A percentile compares a stretch with the other conserved stretches of the same genome.
Conservation (phyloP, 1,139 yeast species). For the Candida frijolesensis region DNA sequence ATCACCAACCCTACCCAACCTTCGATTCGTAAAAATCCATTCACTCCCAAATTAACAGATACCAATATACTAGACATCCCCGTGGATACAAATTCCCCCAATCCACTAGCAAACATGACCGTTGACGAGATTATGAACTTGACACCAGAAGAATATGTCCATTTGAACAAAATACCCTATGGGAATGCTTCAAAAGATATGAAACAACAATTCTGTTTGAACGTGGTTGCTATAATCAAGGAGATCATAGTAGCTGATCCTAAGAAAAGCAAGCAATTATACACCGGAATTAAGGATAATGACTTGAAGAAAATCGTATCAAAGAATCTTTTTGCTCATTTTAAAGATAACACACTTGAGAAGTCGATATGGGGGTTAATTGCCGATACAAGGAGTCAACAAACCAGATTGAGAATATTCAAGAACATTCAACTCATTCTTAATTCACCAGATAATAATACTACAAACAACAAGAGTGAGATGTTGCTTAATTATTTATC, state of each 20-base stretch:
- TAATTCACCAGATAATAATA: conserved; percentile 15
- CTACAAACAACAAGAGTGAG: conserved; percentile 15
- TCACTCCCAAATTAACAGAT: conserved; percentile 1
- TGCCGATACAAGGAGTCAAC: conserved; percentile 22
- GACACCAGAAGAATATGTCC: conserved; percentile 24
- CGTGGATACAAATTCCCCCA: conserved; percentile 31
- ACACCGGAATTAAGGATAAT: conserved; percentile 4
- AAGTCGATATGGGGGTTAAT: conserved; percentile 32
- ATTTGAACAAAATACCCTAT: conserved; percentile 30
- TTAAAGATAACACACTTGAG: conserved; percentile 26
- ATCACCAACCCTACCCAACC: conserved; percentile 4
- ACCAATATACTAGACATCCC: conserved; percentile 15
- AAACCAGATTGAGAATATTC: conserved; percentile 22
- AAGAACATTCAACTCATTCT: conserved; percentile 25
- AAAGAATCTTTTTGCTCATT: conserved; percentile 12
- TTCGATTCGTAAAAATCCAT: conserved; percentile 11
- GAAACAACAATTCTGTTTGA: conserved; percentile 31
- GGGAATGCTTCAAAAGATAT: conserved; percentile 24
- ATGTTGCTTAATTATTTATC: conserved; percentile 28
- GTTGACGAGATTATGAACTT: conserved; percentile 28
- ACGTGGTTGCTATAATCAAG: conserved; percentile 31
- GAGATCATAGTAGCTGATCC: conserved; percentile 32
- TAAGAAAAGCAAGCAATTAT: conserved; percentile 19
- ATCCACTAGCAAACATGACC: conserved; percentile 36
- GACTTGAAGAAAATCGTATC: neutral